These are phyloP conservation scores for Leccinum griseonigrum DNA, from an alignment of 1,284 basidiomycete genomes.

Conservation along the genomic window DNA sequence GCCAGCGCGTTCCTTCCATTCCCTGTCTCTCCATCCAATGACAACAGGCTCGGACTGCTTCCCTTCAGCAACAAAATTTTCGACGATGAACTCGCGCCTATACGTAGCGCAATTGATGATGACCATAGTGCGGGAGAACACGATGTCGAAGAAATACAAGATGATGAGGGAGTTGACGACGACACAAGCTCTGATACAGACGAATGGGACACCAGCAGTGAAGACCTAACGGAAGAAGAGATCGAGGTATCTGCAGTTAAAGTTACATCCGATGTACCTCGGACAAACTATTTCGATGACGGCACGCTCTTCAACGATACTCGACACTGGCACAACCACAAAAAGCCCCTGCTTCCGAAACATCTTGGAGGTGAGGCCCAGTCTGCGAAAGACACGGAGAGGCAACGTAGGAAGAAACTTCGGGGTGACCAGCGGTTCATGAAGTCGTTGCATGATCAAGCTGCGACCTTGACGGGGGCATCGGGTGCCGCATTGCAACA, in stretches of 20 bases:
- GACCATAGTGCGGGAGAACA: constrained; percentile 3
- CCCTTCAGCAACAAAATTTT: constrained; percentile 54
- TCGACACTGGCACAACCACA: constrained; percentile 57
- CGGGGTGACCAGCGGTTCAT: constrained; percentile 54
- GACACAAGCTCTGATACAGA: constrained; percentile 12
- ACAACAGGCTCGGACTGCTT: constrained; percentile 36
- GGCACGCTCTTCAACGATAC: constrained; percentile 48
- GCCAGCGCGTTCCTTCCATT: constrained; percentile 14
- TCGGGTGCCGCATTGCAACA: constrained; percentile 50
- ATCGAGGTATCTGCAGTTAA: not conserved
- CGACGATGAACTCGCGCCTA: constrained; percentile 41
- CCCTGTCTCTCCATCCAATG: constrained; percentile 4
- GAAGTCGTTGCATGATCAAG: constrained; percentile 53
- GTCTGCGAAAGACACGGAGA: constrained; percentile 30
- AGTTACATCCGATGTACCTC: not conserved
- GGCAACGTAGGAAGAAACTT: constrained; percentile 39
- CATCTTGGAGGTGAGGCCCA: constrained; percentile 49
- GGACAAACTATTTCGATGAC: constrained; percentile 36
- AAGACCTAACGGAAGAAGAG: constrained; percentile 11
- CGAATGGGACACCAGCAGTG: constrained; percentile 27
- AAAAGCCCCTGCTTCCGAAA: constrained; percentile 48
- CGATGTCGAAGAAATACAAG: not conserved
- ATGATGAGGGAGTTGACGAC: constrained; percentile 17
- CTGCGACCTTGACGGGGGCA: constrained; percentile 62
- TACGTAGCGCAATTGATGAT: constrained; percentile 33